Evolutionary conservation across 2,329 filamentous ascomycete species (phyloP).

Genomic region (Pseudonectria buxi): DNA sequence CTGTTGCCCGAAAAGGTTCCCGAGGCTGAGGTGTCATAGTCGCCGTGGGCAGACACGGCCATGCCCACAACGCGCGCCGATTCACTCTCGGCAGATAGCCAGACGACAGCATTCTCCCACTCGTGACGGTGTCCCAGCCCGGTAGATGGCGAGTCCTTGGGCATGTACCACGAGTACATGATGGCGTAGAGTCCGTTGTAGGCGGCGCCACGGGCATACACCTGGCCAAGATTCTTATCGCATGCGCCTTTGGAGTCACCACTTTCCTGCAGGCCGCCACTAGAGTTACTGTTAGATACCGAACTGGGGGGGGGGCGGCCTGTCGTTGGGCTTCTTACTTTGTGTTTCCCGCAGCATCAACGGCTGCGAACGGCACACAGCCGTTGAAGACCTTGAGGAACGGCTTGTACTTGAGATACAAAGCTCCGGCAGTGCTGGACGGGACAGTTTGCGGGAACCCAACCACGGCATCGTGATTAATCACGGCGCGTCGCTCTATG

Average conservation of each 20-base stretch:
- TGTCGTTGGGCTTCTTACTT: slow-evolving; percentile 12
- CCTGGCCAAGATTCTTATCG: slow-evolving; percentile 29
- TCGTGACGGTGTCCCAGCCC: slow-evolving; percentile 25
- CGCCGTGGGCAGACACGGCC: slow-evolving; percentile 32
- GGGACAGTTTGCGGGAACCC: slow-evolving; percentile 27
- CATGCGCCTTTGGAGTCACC: slow-evolving; percentile 28
- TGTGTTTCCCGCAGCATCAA: slow-evolving; percentile 51
- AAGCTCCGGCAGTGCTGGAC: slow-evolving; percentile 17
- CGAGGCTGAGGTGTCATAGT: slow-evolving; percentile 22
- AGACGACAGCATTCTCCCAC: slow-evolving; percentile 22
- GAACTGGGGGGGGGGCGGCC: background rate
- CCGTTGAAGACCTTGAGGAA: slow-evolving; percentile 45
- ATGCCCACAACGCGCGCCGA: slow-evolving; percentile 26
- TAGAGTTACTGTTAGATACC: background rate
- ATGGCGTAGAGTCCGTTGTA: slow-evolving; percentile 30
- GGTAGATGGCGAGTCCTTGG: slow-evolving; percentile 32
- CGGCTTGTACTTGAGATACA: slow-evolving; percentile 30
- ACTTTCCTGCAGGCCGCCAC: slow-evolving; percentile 28
- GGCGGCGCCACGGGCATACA: slow-evolving; percentile 30
- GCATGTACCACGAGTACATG: slow-evolving; percentile 42
- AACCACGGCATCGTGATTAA: slow-evolving; percentile 26
- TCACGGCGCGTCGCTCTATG: slow-evolving; percentile 22
- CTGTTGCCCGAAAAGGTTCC: slow-evolving; percentile 20
- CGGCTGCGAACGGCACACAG: slow-evolving; percentile 57
- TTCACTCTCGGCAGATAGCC: slow-evolving; percentile 19